These are phyloP conservation scores for Kodamaea anthophila DNA, from an alignment of 1,139 yeast species.

Conservation along the genomic window DNA sequence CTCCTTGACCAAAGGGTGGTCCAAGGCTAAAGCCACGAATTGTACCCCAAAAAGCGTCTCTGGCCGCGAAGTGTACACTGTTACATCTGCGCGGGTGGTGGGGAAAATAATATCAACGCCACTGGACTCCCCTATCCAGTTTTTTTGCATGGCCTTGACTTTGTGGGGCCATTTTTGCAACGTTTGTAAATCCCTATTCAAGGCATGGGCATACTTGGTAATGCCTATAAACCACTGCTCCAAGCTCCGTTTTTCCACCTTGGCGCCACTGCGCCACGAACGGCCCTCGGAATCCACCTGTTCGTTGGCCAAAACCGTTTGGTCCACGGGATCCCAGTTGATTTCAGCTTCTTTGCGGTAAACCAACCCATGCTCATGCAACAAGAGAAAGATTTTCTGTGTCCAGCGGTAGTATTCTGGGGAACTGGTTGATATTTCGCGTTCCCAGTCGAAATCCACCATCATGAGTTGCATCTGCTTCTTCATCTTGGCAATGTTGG, in stretches of 20 bases:
- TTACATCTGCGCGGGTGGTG: slow-evolving; percentile 19
- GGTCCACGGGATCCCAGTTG: slow-evolving; percentile 96
- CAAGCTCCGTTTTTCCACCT: slow-evolving; percentile 72
- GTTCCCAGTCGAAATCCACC: slow-evolving; percentile 90
- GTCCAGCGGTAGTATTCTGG: slow-evolving; percentile 92
- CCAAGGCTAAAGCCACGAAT: slow-evolving; percentile 68
- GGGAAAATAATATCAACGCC: slow-evolving; percentile 68
- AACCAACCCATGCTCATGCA: slow-evolving; percentile 73
- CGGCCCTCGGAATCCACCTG: slow-evolving; percentile 88
- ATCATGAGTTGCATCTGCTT: slow-evolving; percentile 70
- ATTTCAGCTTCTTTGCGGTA: slow-evolving; percentile 82
- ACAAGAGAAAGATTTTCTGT: slow-evolving; percentile 70
- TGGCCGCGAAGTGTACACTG: slow-evolving; percentile 80
- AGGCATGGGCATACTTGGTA: slow-evolving; percentile 66
- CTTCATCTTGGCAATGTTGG: slow-evolving; percentile 78
- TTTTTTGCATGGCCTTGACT: slow-evolving; percentile 82
- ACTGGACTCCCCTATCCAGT: slow-evolving; percentile 88
- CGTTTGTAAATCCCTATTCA: slow-evolving; percentile 54
- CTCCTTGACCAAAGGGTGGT: slow-evolving; percentile 54
- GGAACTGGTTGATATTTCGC: slow-evolving; percentile 81
- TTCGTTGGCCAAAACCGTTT: slow-evolving; percentile 92
- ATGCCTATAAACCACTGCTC: slow-evolving; percentile 94
- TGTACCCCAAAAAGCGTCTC: slow-evolving; percentile 83
- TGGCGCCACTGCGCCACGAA: slow-evolving; percentile 96
- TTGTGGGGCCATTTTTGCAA: slow-evolving; percentile 79